Conservation (phyloP, 1,284 basidiomycete genomes). For the Ceratorhiza oryzae-sativae region DNA sequence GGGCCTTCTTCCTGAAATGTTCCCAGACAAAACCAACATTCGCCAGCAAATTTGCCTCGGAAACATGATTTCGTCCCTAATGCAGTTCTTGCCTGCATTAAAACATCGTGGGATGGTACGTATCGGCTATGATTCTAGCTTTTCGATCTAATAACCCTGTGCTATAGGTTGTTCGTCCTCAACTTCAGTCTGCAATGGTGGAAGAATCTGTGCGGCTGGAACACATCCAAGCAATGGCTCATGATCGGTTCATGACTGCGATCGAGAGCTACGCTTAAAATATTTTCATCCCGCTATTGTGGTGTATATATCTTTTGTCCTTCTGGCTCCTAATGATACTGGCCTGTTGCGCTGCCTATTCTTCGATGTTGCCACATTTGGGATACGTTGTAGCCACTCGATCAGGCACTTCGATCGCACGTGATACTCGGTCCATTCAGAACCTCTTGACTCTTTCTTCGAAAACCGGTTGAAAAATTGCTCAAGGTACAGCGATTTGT, state of each 20-base stretch:
- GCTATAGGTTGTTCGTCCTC: conserved; percentile 47
- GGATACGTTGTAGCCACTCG: background rate
- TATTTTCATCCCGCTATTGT: background rate
- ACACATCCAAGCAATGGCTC: conserved; percentile 61
- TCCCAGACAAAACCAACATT: conserved; percentile 61
- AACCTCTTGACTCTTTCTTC: no score
- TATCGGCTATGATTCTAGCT: conserved; percentile 41
- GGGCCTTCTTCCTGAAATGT: conserved; percentile 71
- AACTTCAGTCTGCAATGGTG: conserved; percentile 55
- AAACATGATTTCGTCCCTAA: conserved; percentile 73
- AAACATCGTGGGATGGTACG: conserved; percentile 68
- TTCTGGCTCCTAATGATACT: background rate
- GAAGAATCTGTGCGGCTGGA: conserved; percentile 60
- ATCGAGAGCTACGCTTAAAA: conserved; percentile 32
- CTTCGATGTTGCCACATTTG: conserved; percentile 2
- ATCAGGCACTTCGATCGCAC: background rate
- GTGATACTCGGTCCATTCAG: background rate
- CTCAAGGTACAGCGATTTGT: no score
- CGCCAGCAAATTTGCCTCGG: conserved; percentile 71
- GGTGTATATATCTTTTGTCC: conserved; percentile 5
- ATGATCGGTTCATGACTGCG: conserved; percentile 53
- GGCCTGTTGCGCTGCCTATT: background rate
- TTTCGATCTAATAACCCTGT: conserved; percentile 19
- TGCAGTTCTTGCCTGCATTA: conserved; percentile 65
- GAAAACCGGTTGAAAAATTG: no score